Evolutionary conservation across 352 stramenopile genomes (phyloP), one percentile per base, ranked within the genome.

Genomic region (Phytopythium vexans): DNA sequence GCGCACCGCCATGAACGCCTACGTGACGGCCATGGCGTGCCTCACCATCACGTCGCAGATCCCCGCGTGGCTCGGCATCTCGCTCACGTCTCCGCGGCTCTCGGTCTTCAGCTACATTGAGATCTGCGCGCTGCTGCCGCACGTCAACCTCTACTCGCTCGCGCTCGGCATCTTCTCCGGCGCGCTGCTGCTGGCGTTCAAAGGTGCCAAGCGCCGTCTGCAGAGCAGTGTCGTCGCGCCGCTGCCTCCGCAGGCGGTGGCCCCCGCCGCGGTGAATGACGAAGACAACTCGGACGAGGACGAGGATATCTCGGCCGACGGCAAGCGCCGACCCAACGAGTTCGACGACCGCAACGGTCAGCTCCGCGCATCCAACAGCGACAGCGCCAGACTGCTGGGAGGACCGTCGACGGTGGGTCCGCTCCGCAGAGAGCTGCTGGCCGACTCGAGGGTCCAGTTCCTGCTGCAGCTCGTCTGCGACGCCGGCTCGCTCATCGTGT

Each of bases 401-500:
- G 21, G 21, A 27, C 21, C 21, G 21, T 27, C 21, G 34, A 52
- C 8, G 6, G 46, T n/a, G 46, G 46, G 2, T 7, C 15, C 4
- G 34, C 38, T 3, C 15, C 34, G 34, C 14, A 11, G 2, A 31
- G 3, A 64, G 5, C 50, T 67, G 39, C 56, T 65, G 34, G 68
- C 64, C 0, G 74, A 66, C 31, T 64, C 72, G 32, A 70, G 55
- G 8, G 56, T 63, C 27, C 50, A 81, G 8, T 66, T 88, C 31
- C 41, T 69, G 3, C 61, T 78, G 15, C 77, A 60, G 3, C 35
- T 86, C 8, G n/a, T 86, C 1, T 80, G 75, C 50, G 73, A 92
- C 33, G 44, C 79, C 8, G 79, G 75, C 7, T 77, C 86, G 1
- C 66, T 98, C 31, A 71, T 92, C 47, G 88, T 97, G 31, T 92